Percentiles rank a stretch among this genome's conserved stretches.
These are phyloP conservation scores for Casuarina equisetifolia DNA, from an alignment of 306 rosid genomes.

Conservation along the genomic window DNA sequence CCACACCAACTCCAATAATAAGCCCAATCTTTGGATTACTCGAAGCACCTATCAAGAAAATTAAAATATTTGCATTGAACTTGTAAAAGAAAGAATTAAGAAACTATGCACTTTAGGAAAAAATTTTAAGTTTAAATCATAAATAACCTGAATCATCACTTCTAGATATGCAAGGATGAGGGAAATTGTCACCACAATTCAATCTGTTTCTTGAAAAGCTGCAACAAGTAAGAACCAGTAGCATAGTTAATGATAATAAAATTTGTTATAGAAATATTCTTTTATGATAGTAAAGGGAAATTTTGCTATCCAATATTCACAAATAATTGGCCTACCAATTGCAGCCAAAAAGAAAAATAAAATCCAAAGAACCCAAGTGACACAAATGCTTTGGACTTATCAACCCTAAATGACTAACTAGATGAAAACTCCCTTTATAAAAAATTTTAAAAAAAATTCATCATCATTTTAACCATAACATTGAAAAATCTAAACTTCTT, in stretches of 20 bases:
- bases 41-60: constrained; percentile 51
- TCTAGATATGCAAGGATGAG: constrained; percentile 53
- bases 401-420: not conserved
- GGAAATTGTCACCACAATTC: constrained; percentile 56
- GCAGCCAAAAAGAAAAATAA: not conserved
- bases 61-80: constrained; percentile 30
- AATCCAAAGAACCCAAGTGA: not conserved
- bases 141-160: constrained; percentile 60
- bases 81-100: constrained; percentile 10
- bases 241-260: constrained; percentile 1
- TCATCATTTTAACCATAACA: not conserved
- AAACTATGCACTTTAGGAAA: constrained; percentile 4
- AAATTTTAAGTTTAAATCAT: constrained; percentile 13
- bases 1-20: constrained; percentile 69
- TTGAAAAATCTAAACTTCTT: not conserved
- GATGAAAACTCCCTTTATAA: not conserved
- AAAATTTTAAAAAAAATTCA: not conserved
- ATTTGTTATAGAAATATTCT: not conserved
- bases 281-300: not conserved
- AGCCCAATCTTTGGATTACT: constrained; percentile 61
- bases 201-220: constrained; percentile 88
- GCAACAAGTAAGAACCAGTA: constrained; percentile 37
- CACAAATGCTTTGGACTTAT: not conserved
- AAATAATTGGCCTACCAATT: not conserved
- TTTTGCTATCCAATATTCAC: not conserved